Evolutionary conservation across 1,139 yeast genomes (phyloP), one percentile per base, ranked within the genome.

Genomic region (Scheffersomyces segobiensis): DNA sequence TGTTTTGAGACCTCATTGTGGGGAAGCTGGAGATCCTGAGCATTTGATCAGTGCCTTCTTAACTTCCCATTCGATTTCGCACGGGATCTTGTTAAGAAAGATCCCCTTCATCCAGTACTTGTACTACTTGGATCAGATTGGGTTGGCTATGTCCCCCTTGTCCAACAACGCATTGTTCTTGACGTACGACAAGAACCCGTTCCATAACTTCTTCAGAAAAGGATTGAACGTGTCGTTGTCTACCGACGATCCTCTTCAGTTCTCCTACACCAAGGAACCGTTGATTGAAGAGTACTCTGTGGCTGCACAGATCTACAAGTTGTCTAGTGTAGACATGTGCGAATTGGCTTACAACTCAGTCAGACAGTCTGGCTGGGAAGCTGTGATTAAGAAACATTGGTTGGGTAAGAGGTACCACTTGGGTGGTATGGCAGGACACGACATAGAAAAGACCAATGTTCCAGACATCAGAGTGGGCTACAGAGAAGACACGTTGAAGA

Each of bases 21-120:
- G 99, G 63, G 99, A 96, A 75, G 99, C 99, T 5, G 99, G 99
- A 57, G 98, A 96, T 68, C 98, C 99, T 1, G 98, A 93, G 68
- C 99, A 96, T 76, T 82, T 96, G 71, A 92, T 93, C 52, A 84
- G 95, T 57, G 96, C 99, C 0, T 96, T 90, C 69, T 77, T 96
- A 68, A 87, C 96, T 0, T 87, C 98, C 0, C 96, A 95, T 69
- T 91, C 96, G 56, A 96, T 95, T 62, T 91, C 97, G 52, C 99
- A 96, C 71, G 99, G 99, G 59, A 96, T 96, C 61, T 75, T 93
- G 60, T 80, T 96, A 67, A 86, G 99, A 74, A 96, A 96, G 74
- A 85, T 95, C 54, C 99, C 99, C 50, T 93, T 91, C 72, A 88
- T 96, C 62, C 99, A 96, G 73, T 96, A 95, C 71, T 78, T 96